Conservation (phyloP, 176 grass and related monocot species). For the Oryza coarctata region DNA sequence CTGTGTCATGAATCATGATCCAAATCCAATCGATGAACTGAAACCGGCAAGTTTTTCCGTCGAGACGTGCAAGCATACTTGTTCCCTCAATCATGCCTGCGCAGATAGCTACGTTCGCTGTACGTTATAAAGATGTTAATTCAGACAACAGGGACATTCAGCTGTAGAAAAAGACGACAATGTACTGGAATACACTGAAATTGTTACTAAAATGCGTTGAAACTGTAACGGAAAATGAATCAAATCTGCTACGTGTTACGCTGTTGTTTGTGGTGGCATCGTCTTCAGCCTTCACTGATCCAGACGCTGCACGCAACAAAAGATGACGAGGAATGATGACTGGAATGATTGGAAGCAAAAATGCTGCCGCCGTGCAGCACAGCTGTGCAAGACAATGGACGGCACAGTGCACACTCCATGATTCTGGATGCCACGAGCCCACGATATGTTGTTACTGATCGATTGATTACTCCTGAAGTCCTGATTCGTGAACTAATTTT, state of each 20-base stretch:
- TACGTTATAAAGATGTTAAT: background rate
- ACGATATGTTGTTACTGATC: background rate
- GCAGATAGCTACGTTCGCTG: background rate
- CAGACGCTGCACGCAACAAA: background rate
- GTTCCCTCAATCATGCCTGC: background rate
- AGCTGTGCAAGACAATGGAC: background rate
- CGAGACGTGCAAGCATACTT: background rate
- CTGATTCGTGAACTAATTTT: background rate
- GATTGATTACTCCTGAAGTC: background rate
- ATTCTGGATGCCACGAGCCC: background rate
- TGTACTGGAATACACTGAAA: background rate
- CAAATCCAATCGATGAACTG: background rate
- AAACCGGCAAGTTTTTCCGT: background rate
- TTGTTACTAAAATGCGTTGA: background rate
- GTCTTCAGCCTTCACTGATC: background rate
- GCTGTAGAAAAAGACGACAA: background rate
- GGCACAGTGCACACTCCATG: background rate
- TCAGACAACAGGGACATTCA: background rate
- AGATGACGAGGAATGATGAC: background rate
- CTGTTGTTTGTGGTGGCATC: background rate
- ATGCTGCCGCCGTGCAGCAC: background rate
- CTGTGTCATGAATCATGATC: background rate
- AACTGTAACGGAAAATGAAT: background rate
- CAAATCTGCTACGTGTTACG: background rate
- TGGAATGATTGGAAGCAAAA: background rate